These are phyloP conservation scores for Alisma plantagoaquatica DNA, from an alignment of 106 monocot genomes.

Conservation along the genomic window DNA sequence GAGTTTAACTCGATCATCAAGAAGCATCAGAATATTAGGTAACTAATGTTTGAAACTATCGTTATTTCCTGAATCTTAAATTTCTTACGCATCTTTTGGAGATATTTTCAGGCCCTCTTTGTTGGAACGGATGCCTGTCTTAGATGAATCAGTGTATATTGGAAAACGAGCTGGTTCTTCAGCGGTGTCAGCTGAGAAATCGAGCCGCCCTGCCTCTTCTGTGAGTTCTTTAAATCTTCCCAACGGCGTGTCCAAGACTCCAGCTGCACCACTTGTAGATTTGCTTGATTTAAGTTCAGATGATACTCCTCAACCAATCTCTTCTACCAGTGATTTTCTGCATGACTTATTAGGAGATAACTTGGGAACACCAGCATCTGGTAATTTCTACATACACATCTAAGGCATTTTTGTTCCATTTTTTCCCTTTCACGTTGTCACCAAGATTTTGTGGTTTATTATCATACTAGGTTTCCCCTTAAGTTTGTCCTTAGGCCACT, in stretches of 20 bases:
- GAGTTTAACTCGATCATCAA: constrained; percentile 88
- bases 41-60: neutral
- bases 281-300: constrained; percentile 91
- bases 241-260: constrained; percentile 79
- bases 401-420: too few species aligned
- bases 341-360: constrained; percentile 75
- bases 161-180: constrained; percentile 53
- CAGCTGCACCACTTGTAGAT: constrained; percentile 53
- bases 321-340: constrained; percentile 66
- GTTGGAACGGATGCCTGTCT: constrained; percentile 81
- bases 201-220: constrained; percentile 22
- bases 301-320: constrained; percentile 49
- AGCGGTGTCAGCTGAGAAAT: constrained; percentile 23
- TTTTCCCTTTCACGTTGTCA: too few species aligned
- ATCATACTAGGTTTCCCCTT: too few species aligned
- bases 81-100: too few species aligned
- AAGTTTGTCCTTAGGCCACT: too few species aligned
- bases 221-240: constrained; percentile 55
- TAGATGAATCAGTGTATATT: constrained; percentile 58
- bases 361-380: constrained; percentile 28
- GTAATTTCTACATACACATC: too few species aligned
- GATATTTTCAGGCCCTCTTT: constrained; percentile 56
- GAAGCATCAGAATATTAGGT: constrained; percentile 86
- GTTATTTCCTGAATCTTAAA: neutral
- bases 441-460: too few species aligned